Conservation (phyloP, 2,329 filamentous ascomycete genomes). For the Stenocarpella maydis region DNA sequence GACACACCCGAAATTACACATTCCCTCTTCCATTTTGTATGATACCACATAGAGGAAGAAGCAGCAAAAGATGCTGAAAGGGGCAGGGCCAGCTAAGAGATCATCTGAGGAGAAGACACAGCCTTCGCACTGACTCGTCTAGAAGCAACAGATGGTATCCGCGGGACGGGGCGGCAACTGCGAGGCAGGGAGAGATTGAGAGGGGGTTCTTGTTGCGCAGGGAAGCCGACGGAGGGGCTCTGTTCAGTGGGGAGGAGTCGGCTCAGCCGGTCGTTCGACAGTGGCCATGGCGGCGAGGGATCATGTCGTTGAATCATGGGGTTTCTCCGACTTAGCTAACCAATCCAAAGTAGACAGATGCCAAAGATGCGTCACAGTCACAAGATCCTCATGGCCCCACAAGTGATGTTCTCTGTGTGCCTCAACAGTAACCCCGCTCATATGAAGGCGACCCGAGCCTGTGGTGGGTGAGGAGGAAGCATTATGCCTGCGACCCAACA, state of each 20-base stretch:
- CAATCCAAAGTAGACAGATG: conserved; percentile 15
- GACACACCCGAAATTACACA: conserved; percentile 25
- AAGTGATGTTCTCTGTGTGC: not conserved
- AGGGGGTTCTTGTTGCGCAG: not conserved
- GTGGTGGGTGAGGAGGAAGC: not conserved
- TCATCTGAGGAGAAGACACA: conserved; percentile 14
- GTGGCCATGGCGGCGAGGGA: not conserved
- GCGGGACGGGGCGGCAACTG: conserved; percentile 6
- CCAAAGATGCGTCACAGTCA: not conserved
- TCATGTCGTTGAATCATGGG: not conserved
- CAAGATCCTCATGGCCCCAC: not conserved
- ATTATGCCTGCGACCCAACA: not conserved
- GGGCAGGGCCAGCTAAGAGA: conserved; percentile 6
- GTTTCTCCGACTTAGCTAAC: conserved; percentile 9
- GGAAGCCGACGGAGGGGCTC: not conserved
- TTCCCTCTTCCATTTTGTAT: conserved; percentile 36
- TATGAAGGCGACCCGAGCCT: not conserved
- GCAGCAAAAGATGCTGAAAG: conserved; percentile 21
- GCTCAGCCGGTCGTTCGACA: not conserved
- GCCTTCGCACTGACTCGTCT: conserved; percentile 16
- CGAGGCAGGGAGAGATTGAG: not conserved
- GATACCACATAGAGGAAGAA: conserved; percentile 36
- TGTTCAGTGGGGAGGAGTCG: conserved; percentile 1
- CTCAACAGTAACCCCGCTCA: not conserved
- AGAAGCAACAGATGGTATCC: conserved; percentile 28